A percentile compares a stretch with the other conserved stretches of the same genome.
phyloP scores from a whole-genome alignment of 163 green algal genomes.

The Prototheca cutis region DNA sequence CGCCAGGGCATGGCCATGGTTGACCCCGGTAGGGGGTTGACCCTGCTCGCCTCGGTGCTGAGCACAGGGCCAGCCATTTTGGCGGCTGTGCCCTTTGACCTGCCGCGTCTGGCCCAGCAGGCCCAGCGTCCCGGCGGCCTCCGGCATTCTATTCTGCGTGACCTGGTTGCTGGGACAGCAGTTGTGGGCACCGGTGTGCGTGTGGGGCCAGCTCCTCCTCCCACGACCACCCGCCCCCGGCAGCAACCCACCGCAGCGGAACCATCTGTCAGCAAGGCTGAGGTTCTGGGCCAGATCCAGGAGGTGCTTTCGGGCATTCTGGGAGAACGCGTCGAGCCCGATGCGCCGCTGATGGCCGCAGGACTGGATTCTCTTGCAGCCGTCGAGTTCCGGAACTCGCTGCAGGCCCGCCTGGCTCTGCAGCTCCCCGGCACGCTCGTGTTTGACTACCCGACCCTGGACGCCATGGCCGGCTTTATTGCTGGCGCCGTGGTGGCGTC shows the following conservation, averaged over 20 bases:
- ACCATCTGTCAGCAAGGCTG: background rate
- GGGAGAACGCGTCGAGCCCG: background rate
- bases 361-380: constrained; percentile 67
- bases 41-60: background rate
- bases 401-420: constrained; percentile 41
- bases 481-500: constrained; percentile 6
- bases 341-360: constrained; percentile 65
- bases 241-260: background rate
- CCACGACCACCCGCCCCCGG: too few species aligned
- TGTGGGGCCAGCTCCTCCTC: too few species aligned
- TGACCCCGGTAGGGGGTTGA: constrained; percentile 34
- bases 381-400: constrained; percentile 42
- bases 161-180: too few species aligned
- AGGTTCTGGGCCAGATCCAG: constrained; percentile 5
- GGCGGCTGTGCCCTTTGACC: constrained; percentile 17
- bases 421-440: constrained; percentile 48
- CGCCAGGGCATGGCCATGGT: constrained; percentile 54
- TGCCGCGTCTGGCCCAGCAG: constrained; percentile 4
- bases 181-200: too few species aligned
- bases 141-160: too few species aligned
- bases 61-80: constrained; percentile 10
- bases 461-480: constrained; percentile 42
- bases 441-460: constrained; percentile 69
- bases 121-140: background rate
- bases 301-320: constrained; percentile 5